phyloP scores from a whole-genome alignment of 768 basidiomycete genomes.

The Auricularia sp. region DNA sequence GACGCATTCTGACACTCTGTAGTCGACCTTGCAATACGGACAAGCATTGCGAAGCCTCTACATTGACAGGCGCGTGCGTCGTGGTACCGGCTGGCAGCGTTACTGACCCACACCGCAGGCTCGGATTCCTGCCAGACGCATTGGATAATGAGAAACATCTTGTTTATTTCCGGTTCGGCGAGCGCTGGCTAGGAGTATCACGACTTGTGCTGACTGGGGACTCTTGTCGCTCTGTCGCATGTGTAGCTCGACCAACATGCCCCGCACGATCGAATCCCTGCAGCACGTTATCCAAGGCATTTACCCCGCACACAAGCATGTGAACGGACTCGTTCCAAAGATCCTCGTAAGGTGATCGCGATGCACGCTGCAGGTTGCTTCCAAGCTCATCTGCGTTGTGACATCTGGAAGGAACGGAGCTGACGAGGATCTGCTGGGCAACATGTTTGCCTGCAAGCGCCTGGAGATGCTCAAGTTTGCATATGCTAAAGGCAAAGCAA shows the following conservation, averaged over 20 bases:
- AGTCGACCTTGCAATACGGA: conserved; percentile 64
- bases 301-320: conserved; percentile 48
- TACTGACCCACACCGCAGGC: conserved; percentile 21
- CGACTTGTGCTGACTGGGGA: neutral
- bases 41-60: conserved; percentile 51
- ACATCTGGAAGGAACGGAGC: conserved; percentile 41
- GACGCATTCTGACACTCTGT: conserved; percentile 3
- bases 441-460: conserved; percentile 57
- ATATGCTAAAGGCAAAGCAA: conserved; percentile 46
- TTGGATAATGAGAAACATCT: conserved; percentile 30
- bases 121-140: conserved; percentile 52
- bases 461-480: conserved; percentile 50
- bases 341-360: conserved; percentile 45
- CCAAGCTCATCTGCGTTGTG: neutral
- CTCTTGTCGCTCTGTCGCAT: neutral
- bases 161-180: conserved; percentile 47
- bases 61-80: conserved; percentile 42
- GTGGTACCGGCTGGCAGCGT: neutral
- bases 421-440: conserved; percentile 65
- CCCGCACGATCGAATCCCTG: conserved; percentile 65
- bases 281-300: conserved; percentile 67
- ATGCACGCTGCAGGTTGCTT: neutral
- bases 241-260: conserved; percentile 60
- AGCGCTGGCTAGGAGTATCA: neutral
- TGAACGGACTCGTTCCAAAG: conserved; percentile 33